Percentiles rank a stretch among this genome's conserved stretches.
Conservation (phyloP, 257 asterid genomes). For the Mentha longifolia region DNA sequence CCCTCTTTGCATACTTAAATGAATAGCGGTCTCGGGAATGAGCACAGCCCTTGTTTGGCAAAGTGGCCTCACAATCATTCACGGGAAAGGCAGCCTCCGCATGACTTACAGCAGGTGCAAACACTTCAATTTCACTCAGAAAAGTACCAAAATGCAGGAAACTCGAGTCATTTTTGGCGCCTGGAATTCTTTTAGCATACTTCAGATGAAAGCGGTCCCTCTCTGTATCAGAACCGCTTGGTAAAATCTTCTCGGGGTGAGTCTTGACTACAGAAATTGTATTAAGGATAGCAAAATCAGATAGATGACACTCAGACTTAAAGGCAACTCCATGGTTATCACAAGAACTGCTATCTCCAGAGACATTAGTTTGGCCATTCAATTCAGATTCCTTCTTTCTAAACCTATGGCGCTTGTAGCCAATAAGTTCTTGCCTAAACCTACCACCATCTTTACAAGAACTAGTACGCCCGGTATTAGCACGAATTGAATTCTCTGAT, state of each 20-base stretch:
- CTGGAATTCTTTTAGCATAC: conserved; percentile 51
- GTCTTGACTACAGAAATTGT: conserved; percentile 28
- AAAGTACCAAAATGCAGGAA: conserved; percentile 22
- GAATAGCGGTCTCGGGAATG: conserved; percentile 35
- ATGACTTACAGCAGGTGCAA: conserved; percentile 30
- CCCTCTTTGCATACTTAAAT: conserved; percentile 47
- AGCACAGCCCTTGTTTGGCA: conserved; percentile 30
- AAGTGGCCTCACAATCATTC: conserved; percentile 34
- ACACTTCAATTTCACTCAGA: conserved; percentile 33
- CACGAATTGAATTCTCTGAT: conserved; percentile 32
- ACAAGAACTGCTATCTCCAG: conserved; percentile 36
- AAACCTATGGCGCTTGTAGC: conserved; percentile 44
- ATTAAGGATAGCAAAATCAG: conserved; percentile 30
- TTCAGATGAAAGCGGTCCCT: conserved; percentile 47
- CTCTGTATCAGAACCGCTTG: conserved; percentile 37
- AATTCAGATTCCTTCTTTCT: conserved; percentile 45
- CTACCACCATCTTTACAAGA: conserved; percentile 24
- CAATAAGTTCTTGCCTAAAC: conserved; percentile 30
- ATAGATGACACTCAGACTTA: conserved; percentile 35
- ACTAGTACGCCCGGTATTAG: conserved; percentile 5
- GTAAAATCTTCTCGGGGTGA: conserved; percentile 33
- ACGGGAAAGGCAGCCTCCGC: conserved; percentile 21
- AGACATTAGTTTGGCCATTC: conserved; percentile 35
- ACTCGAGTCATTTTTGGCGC: conserved; percentile 33
- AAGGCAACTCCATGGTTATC: conserved; percentile 30